Conservation (phyloP, 2,329 filamentous ascomycete species). For the Diaporthe sp. region DNA sequence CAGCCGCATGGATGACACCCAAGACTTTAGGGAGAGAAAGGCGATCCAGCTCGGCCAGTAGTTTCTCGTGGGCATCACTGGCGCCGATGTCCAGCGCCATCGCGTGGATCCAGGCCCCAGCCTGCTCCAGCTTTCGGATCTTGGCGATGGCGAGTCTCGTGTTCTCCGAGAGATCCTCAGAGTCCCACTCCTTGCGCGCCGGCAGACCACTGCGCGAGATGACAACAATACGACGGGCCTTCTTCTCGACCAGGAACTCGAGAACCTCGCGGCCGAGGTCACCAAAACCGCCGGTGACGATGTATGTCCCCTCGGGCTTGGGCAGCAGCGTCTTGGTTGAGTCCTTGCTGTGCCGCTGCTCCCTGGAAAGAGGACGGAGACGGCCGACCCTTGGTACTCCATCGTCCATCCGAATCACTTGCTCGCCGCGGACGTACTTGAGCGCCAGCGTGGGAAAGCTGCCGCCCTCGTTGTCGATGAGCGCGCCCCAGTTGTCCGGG, state of each 20-base stretch:
- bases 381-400: background rate
- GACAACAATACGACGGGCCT: slow-evolving; percentile 42
- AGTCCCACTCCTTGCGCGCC: background rate
- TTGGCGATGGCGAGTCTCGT: slow-evolving; percentile 12
- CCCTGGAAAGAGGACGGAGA: background rate
- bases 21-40: slow-evolving; percentile 56
- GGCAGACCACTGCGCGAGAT: slow-evolving; percentile 40
- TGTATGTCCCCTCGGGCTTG: slow-evolving; percentile 42
- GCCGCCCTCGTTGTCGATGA: background rate
- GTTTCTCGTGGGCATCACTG: slow-evolving; percentile 53
- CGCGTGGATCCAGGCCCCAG: slow-evolving; percentile 61
- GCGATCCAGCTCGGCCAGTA: slow-evolving; percentile 51
- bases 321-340: slow-evolving; percentile 36
- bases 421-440: background rate
- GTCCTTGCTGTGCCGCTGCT: background rate
- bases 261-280: slow-evolving; percentile 45
- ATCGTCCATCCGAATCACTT: background rate
- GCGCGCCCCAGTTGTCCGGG: slow-evolving; percentile 2
- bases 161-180: background rate
- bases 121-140: slow-evolving; percentile 32
- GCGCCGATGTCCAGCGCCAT: slow-evolving; percentile 64
- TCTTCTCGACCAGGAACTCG: slow-evolving; percentile 41
- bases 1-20: slow-evolving; percentile 62
- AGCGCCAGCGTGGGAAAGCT: background rate
- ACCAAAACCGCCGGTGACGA: slow-evolving; percentile 47